phyloP scores from a whole-genome alignment of 805 yeast genomes.

The Metschnikowia kunwiensis region DNA sequence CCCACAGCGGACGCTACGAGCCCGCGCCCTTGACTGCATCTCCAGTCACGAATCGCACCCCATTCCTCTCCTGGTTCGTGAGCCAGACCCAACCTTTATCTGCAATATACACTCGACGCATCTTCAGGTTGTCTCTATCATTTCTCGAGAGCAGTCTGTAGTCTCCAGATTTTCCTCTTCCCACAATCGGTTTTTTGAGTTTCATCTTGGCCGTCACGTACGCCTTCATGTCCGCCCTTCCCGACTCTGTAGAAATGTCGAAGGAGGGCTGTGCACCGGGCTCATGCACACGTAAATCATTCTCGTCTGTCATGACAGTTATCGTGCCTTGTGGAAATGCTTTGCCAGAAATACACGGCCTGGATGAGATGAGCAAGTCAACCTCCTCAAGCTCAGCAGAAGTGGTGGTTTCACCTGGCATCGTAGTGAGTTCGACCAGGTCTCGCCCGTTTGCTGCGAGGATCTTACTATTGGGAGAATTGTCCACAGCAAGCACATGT shows the following conservation, averaged over 20 bases:
- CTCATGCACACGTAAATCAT: too few species aligned
- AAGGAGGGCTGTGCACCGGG: conserved; percentile 11
- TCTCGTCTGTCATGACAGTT: too few species aligned
- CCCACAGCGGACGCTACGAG: background rate
- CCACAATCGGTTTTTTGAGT: background rate
- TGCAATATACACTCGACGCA: conserved; percentile 12
- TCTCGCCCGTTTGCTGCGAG: too few species aligned
- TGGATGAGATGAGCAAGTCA: too few species aligned
- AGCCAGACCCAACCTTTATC: conserved; percentile 17
- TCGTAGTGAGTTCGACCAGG: too few species aligned
- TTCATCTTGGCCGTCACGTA: conserved; percentile 10
- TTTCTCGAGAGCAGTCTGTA: conserved; percentile 1
- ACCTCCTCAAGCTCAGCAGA: too few species aligned
- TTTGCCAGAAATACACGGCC: too few species aligned
- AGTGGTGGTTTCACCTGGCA: too few species aligned
- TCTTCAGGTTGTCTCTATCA: conserved; percentile 2
- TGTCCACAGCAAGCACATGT: too few species aligned
- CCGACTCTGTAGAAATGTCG: conserved; percentile 13
- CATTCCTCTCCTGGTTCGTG: conserved; percentile 3
- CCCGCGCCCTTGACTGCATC: background rate
- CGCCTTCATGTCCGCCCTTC: conserved; percentile 14
- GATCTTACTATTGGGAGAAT: too few species aligned
- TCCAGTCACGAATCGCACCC: conserved; percentile 2
- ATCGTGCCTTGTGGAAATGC: too few species aligned
- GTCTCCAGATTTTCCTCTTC: background rate